Evolutionary conservation across 768 basidiomycete genomes (phyloP), one percentile per base, ranked within the genome.

Genomic region (Coprinellus micaceus): DNA sequence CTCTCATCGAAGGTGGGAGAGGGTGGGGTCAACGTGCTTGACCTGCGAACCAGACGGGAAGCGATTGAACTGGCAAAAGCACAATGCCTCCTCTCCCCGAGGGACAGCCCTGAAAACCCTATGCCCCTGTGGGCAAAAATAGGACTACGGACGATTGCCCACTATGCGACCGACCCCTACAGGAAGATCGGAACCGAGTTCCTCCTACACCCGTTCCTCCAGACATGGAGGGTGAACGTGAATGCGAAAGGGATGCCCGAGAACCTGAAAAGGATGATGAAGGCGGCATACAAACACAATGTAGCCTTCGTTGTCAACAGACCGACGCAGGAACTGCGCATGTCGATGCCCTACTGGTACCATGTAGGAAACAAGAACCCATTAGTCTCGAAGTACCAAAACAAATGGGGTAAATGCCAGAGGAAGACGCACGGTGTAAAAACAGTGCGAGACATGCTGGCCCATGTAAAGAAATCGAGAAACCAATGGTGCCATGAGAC

Each of bases 41-140:
- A 71, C 50, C 30, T 71, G 0, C n/a, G 52, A 30, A 47, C 60
- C 0, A 46, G 67, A 15, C 66, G 65, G 7, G 51, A 67, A 33
- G 64, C 66, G 0, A 65, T 67, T 3, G 37, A 59, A 4, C 2
- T 68, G 0, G 67, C 61, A 50, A 65, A 59, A 37, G 36, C 67
- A 0, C 59, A 66, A 12, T 33, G 44, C 13, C 68, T 63, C 59
- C 61, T 69, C 0, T 45, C 58, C 13, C 30, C 11, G 41, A 2
- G 10, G 47, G 19, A 48, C 44, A 19, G 21, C 44, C 13, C 62
- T 0, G 28, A 22, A 7, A 11, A 58, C 4, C 0, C 39, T 33
- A 5, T 29, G 66, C 9, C 69, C 60, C 3, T 59, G 67, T 55
- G 61, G 57, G 2, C 55, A 59, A 1, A 44, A 63, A 1, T 57